Percentiles rank a stretch among this genome's conserved stretches.
These are phyloP conservation scores for Exophiala calicioides DNA, from an alignment of 2,329 filamentous ascomycete species.

Conservation along the genomic window DNA sequence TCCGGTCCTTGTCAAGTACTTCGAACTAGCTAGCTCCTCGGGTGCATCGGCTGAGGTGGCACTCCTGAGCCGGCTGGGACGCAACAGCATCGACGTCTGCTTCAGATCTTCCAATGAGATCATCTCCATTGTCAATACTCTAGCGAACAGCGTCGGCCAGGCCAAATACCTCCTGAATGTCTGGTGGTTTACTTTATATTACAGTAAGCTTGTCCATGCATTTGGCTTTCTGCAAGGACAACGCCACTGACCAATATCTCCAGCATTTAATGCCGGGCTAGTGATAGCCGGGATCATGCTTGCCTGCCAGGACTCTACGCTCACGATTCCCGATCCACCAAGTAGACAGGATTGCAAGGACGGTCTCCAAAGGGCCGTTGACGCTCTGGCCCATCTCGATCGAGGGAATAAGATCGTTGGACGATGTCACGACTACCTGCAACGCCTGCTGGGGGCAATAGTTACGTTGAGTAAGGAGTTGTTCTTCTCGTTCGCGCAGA, in stretches of 20 bases:
- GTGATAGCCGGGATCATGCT: conserved; percentile 3
- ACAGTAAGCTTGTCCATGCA: conserved; percentile 1
- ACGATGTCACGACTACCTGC: conserved; percentile 35
- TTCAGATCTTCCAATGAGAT: conserved; percentile 5
- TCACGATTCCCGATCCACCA: not conserved
- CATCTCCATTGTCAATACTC: conserved; percentile 8
- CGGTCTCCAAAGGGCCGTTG: conserved; percentile 1
- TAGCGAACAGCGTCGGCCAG: not conserved
- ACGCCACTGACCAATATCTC: too few relatives aligned
- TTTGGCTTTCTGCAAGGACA: too few relatives aligned
- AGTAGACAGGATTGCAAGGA: conserved; percentile 1
- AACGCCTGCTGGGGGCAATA: conserved; percentile 25
- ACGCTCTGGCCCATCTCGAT: conserved; percentile 33
- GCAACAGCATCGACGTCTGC: conserved; percentile 6
- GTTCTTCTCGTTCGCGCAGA: not conserved
- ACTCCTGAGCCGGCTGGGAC: conserved; percentile 1
- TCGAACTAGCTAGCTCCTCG: not conserved
- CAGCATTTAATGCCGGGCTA: conserved; percentile 11
- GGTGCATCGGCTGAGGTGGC: not conserved
- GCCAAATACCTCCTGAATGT: conserved; percentile 1
- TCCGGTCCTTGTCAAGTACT: conserved; percentile 4
- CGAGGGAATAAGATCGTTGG: conserved; percentile 36
- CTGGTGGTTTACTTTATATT: conserved; percentile 6
- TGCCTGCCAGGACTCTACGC: not conserved
- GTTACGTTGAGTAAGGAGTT: not conserved